A percentile compares a stretch with the other conserved stretches of the same genome.
These are phyloP conservation scores for Talaromyces sp. DNA, from an alignment of 2,329 filamentous ascomycete genomes.

Conservation along the genomic window DNA sequence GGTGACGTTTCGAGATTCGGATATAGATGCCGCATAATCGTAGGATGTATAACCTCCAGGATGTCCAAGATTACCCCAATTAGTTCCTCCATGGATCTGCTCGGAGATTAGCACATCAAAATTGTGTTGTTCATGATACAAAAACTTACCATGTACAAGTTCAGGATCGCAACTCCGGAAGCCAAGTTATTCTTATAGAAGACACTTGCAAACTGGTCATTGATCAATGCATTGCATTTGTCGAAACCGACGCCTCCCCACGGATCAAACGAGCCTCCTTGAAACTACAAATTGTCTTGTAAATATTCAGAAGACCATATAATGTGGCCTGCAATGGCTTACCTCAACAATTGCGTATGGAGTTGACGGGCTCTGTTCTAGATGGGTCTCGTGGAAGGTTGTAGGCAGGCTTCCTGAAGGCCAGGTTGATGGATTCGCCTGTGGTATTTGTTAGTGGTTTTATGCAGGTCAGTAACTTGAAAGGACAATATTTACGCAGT, in stretches of 20 bases:
- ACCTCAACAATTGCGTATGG: conserved; percentile 62
- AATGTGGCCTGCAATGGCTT: conserved; percentile 5
- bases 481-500: conserved; percentile 27
- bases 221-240: conserved; percentile 61
- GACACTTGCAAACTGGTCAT: conserved; percentile 70
- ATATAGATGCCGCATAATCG: conserved; percentile 60
- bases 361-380: conserved; percentile 59
- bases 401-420: conserved; percentile 54
- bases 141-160: conserved; percentile 64
- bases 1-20: conserved; percentile 63
- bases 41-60: conserved; percentile 61
- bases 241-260: conserved; percentile 70
- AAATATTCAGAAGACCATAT: not conserved
- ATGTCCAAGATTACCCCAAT: conserved; percentile 76
- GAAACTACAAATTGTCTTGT: conserved; percentile 45
- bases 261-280: conserved; percentile 68
- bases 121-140: not conserved
- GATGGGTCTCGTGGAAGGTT: conserved; percentile 51
- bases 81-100: conserved; percentile 69
- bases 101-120: not conserved
- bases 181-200: conserved; percentile 74
- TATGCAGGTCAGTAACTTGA: not conserved
- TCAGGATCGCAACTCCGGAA: conserved; percentile 63
- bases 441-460: conserved; percentile 14
- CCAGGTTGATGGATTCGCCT: conserved; percentile 58